phyloP scores from a whole-genome alignment of 2,329 filamentous ascomycete species.

The Botrytis medusae region DNA sequence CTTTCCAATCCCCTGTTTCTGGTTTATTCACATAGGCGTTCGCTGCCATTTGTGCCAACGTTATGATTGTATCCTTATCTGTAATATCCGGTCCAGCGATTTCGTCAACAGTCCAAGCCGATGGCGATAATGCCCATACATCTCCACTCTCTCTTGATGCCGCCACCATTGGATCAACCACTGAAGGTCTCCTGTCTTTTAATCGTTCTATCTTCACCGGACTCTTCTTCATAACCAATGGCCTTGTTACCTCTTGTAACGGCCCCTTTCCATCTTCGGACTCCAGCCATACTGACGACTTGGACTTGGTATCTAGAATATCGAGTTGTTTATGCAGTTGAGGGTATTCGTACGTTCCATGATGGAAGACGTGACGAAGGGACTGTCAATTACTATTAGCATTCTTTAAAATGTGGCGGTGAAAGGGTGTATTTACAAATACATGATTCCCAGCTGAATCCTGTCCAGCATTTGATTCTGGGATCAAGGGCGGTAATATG shows the following conservation, averaged over 20 bases:
- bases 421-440: slow-evolving; percentile 47
- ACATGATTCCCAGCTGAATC: slow-evolving; percentile 52
- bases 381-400: slow-evolving; percentile 44
- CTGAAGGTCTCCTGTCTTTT: slow-evolving; percentile 71
- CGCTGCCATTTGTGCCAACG: slow-evolving; percentile 82
- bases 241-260: slow-evolving; percentile 51
- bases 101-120: slow-evolving; percentile 78
- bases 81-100: slow-evolving; percentile 77
- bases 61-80: slow-evolving; percentile 81
- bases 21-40: slow-evolving; percentile 82
- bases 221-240: slow-evolving; percentile 62
- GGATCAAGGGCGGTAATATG: slow-evolving; percentile 33
- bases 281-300: slow-evolving; percentile 59
- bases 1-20: slow-evolving; percentile 75
- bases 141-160: slow-evolving; percentile 68
- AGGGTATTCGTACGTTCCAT: slow-evolving; percentile 79
- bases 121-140: slow-evolving; percentile 65
- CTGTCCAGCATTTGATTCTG: slow-evolving; percentile 47
- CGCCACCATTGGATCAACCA: slow-evolving; percentile 76
- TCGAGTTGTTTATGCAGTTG: slow-evolving; percentile 75
- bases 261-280: slow-evolving; percentile 53
- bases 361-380: slow-evolving; percentile 88
- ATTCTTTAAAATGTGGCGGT: background rate
- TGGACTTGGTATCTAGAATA: slow-evolving; percentile 52
- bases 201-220: slow-evolving; percentile 75